A percentile compares a stretch with the other conserved stretches of the same genome.
These are phyloP conservation scores for Coemansia sp. DNA, from an alignment of 192 early-diverging fungal genomes.

Conservation along the genomic window DNA sequence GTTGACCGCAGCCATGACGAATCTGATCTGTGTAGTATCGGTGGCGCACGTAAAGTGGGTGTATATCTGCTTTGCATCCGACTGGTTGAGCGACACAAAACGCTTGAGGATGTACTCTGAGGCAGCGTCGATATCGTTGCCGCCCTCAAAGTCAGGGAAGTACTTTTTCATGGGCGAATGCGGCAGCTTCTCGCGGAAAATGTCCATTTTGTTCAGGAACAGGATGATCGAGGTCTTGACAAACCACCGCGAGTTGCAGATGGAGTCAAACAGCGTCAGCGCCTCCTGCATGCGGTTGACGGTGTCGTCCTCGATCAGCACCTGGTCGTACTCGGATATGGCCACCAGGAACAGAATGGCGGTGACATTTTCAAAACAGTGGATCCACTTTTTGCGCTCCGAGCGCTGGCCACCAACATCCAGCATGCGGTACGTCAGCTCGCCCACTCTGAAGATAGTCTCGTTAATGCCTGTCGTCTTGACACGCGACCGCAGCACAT, in stretches of 20 bases:
- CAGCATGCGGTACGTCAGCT: conserved; percentile 93
- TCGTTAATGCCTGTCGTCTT: conserved; percentile 98
- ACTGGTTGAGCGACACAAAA: conserved; percentile 77
- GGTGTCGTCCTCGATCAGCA: conserved; percentile 92
- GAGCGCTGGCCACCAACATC: conserved; percentile 98
- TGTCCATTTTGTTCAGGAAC: conserved; percentile 98
- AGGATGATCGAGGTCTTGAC: conserved; percentile 96
- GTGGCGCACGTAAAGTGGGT: conserved; percentile 88
- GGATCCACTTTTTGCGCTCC: conserved; percentile 99
- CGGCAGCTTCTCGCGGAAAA: conserved; percentile 88
- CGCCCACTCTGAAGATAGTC: conserved; percentile 87
- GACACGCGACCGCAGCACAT: conserved; percentile 93
- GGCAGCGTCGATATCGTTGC: conserved; percentile 70
- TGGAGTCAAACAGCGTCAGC: conserved; percentile 93
- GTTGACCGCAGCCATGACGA: conserved; percentile 90
- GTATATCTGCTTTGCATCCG: conserved; percentile 82
- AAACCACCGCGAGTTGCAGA: conserved; percentile 98
- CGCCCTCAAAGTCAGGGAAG: conserved; percentile 86
- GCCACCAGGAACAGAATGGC: conserved; percentile 95
- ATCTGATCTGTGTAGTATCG: conserved; percentile 82
- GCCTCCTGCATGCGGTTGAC: conserved; percentile 97
- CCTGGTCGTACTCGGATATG: conserved; percentile 94
- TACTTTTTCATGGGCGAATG: conserved; percentile 80
- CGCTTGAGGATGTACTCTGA: conserved; percentile 79
- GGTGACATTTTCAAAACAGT: conserved; percentile 97